Base-by-base conservation (phyloP, 352 stramenopile genomes). In the Phytophthora ohioensis region DNA sequence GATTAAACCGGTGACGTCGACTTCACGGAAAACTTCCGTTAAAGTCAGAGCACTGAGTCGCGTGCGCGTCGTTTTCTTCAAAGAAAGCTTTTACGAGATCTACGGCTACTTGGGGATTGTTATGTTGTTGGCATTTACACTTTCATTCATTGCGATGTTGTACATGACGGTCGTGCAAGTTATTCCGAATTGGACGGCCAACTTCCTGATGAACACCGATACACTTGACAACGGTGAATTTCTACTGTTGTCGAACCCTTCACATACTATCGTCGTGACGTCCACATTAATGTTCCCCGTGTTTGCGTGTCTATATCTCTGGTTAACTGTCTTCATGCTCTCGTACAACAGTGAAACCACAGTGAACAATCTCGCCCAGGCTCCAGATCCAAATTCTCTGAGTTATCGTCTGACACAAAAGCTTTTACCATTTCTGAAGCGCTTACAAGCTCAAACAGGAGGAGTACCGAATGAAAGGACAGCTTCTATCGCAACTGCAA, bases 151-250 rank as follows among this genome's bases (percentile, higher is more conserved):
- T 6, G 73, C 73, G 0, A 74, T 84, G 57, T n/a, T 80, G 9
- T 73, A 65, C 39, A 73, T 80, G 48, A 75, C 78, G 5, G 75
- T 76, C 12, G 76, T 88, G 13, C 78, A 90, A 69, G 36, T 90
- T 5, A 70, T 78, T 39, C 79, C 81, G 0, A 75, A 64, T 1
- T 52, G 71, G 59, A 80, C 77, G 11, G 79, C 68, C 7, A 90
- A 90, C 43, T 71, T 75, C 42, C 36, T 87, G 6, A 79, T 87
- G 72, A 54, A 77, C 41, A 90, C 81, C 1, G 61, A 72, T 10
- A 59, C 39, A 7, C 74, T 80, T 13, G 79, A 90, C 48, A 70
- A 76, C 11, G 82, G 82, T 11, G 73, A 88, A 11, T 90, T 90
- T 39, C 74, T 84, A 57, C 57, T 87, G 41, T 64, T 85, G 36